Evolutionary conservation across 805 yeast genomes (phyloP).

Genomic region (Wickerhamiella siamensis): DNA sequence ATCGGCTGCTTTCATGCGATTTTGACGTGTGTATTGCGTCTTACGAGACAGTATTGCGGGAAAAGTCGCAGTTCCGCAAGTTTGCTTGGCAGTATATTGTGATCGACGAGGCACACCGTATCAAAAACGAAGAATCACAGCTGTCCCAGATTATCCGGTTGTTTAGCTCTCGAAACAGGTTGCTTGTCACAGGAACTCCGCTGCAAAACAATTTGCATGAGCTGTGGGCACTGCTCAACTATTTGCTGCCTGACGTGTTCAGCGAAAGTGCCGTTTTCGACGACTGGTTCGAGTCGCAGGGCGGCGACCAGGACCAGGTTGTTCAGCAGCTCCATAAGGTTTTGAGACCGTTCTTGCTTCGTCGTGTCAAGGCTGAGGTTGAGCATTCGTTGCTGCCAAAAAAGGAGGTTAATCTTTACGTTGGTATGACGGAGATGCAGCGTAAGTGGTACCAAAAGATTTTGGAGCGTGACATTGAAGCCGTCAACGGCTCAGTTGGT

Average conservation of each 20-base stretch:
- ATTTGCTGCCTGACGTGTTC: slow-evolving; percentile 84
- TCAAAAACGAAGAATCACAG: slow-evolving; percentile 86
- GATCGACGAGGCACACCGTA: slow-evolving; percentile 94
- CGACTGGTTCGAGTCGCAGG: slow-evolving; percentile 66
- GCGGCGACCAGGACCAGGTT: slow-evolving; percentile 54
- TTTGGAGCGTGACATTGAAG: slow-evolving; percentile 85
- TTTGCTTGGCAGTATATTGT: slow-evolving; percentile 87
- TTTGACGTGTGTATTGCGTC: slow-evolving; percentile 87
- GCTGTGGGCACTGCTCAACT: slow-evolving; percentile 87
- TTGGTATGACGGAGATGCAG: slow-evolving; percentile 95
- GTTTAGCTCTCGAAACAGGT: slow-evolving; percentile 70
- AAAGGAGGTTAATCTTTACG: slow-evolving; percentile 75
- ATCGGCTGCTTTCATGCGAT: slow-evolving; percentile 49
- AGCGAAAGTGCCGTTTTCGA: slow-evolving; percentile 84
- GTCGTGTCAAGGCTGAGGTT: slow-evolving; percentile 87
- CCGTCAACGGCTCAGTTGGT: slow-evolving; percentile 92
- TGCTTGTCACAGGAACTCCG: slow-evolving; percentile 92
- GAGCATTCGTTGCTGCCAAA: slow-evolving; percentile 84
- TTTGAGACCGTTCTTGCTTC: slow-evolving; percentile 68
- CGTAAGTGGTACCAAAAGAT: slow-evolving; percentile 78
- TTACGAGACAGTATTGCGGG: slow-evolving; percentile 85
- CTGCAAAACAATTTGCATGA: slow-evolving; percentile 90
- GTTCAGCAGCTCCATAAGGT: slow-evolving; percentile 83
- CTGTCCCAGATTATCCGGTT: slow-evolving; percentile 83
- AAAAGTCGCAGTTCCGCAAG: slow-evolving; percentile 64